Evolutionary conservation across 306 rosid genomes (phyloP), one percentile per base, ranked within the genome.

Genomic region (Sindora glabra): DNA sequence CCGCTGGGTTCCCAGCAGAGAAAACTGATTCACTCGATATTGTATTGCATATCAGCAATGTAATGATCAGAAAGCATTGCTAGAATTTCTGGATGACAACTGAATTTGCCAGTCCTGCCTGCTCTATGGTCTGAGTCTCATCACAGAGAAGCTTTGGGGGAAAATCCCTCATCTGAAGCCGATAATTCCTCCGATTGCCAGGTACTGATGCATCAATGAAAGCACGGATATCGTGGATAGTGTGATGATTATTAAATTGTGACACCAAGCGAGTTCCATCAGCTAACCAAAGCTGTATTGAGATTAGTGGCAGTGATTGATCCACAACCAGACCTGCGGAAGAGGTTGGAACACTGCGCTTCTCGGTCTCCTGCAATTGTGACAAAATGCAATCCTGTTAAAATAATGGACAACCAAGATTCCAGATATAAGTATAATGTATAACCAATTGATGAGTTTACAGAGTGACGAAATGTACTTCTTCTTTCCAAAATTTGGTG

Each of bases 11-110:
- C 30, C 19, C 33, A 29, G 49, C 53, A 62, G 22, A 55, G 37
- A 62, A 51, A 56, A 54, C 48, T 44, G 34, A 49, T 70, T 61
- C 65, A 56, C 51, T 42, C 64, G 36, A 53, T 65, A 42, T 41
- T n/a, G 58, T 59, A 55, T 58, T 53, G 74, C 24, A 32, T 51
- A 32, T 37, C 60, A 37, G 45, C 44, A 40, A 49, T 7, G 67
- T 19, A 41, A 66, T 37, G 51, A 26, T 21, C 67, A 48, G 26
- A 48, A 29, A 36, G 59, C 39, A 65, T 22, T 57, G 63, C 77
- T 79, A 92, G 69, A 89, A 84, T 70, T 92, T 92, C 86, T 92
- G 99, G 41, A 92, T 82, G 58, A 92, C 94, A 30, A 89, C 99
- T 12, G 99, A 88, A 77, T 82, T 89, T 76, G 96, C 90, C 23